Evolutionary conservation across 208 protist genomes (phyloP), one percentile per base, ranked within the genome.

Genomic region (Acanthamoeba culbertsoni): DNA sequence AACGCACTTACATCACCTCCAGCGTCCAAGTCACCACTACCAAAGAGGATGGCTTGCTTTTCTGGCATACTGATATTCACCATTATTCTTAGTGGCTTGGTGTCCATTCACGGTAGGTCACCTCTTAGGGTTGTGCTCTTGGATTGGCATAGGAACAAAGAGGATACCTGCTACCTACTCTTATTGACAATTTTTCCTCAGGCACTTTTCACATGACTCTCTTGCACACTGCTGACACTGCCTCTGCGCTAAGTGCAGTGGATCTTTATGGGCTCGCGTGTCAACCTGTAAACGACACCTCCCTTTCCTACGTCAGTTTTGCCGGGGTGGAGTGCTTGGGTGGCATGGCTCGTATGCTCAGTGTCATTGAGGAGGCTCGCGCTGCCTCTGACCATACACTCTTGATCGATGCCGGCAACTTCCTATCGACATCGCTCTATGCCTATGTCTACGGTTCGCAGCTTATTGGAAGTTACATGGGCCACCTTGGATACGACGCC

Each of bases 371-470:
- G 51, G 23, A 23, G 0, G 82, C 43, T 45, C n/a, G 51, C 20
- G 18, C 2, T 23, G 40, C 35, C 7, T 59, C 57, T 4, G 28
- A 65, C 33, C 53, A 48, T 23, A 28, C 33, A 14, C 26, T 90
- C 53, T 53, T 90, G 10, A 35, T 90, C 82, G 82, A 90, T n/a
- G 51, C 82, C 26, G 82, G 82, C 0, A 20, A 2, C 57, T 16
- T 5, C 35, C 45, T 90, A 26, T 45, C 57, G 0, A 43, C 10
- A 28, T 90, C 82, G n/a, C 82, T 90, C 23, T 59, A 59, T 35
- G 59, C 37, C 57, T 90, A 71, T 37, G n/a, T 90, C 82, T 90
- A 71, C 40, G 31, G 82, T 35, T 42, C 82, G 43, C 53, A 28
- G 45, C 48, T 90, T 33, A 68, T 90, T 35, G 82, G 31, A 6